Base-by-base conservation (phyloP, 768 basidiomycete genomes). In the Punctularia strigosozonata region DNA sequence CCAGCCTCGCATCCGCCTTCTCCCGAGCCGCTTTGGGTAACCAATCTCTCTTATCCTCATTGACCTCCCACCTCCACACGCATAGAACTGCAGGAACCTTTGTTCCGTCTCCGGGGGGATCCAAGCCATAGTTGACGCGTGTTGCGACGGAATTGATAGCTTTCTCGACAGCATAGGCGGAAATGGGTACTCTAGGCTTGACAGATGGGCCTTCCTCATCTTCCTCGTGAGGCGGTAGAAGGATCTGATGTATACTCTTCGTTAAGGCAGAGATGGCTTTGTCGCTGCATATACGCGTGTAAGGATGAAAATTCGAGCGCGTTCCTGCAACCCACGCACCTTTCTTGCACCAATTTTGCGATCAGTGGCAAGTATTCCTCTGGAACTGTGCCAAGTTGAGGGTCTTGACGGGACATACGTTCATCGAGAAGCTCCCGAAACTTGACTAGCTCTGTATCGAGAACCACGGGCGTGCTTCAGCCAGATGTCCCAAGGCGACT, bases 31-130 rank as follows among this genome's bases (percentile, higher is more conserved):
- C 75, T 52, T 73, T 77, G 0, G 84, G 82, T 23, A 90, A 54
- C 72, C 79, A 80, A 40, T 72, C 65, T 42, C 62, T 60, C 45
- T 69, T 64, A 15, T 66, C 47, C 3, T 73, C 66, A 48, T 73
- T 75, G 8, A 84, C 77, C 54, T 94, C 90, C 90, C 89, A 94
- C 37, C 84, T 66, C 87, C 86, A 92, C 17, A 82, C 62, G 44
- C 72, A 78, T 24, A 85, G 58, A n/a, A 71, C 61, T 5, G 78
- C 73, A 12, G 80, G 77, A 17, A 64, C 50, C 52, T 71, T 83
- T 38, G 62, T 61, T 25, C 71, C 71, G 7, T 59, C 50, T 14
- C 60, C 50, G 2, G 61, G 58, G 18, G 26, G 46, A 38, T 85
- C 76, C 4, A 91, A 57, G 1, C 90, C 90, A 50, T 92, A 92